Percentiles rank a stretch among this genome's conserved stretches.
Conservation (phyloP, 2,329 filamentous ascomycete genomes). For the Penicillium oxalicum region DNA sequence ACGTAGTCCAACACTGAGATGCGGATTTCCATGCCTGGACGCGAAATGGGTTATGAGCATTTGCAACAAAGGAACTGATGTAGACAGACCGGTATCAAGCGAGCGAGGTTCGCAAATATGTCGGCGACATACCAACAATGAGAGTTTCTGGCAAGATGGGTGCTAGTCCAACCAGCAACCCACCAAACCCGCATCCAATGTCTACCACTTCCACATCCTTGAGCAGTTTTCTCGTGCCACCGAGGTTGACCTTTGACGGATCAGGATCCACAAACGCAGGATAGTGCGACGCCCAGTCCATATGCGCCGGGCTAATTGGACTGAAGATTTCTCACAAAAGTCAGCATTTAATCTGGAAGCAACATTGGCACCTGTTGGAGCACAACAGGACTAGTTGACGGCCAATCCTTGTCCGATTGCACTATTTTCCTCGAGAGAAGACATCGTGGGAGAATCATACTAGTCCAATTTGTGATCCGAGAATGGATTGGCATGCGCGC, state of each 20-base stretch:
- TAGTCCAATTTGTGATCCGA: constrained; percentile 87
- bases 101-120: background rate
- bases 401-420: no score
- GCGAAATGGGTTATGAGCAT: background rate
- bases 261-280: constrained; percentile 59
- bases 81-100: background rate
- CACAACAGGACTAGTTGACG: no score
- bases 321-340: constrained; percentile 43
- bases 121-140: constrained; percentile 61
- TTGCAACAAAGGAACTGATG: background rate
- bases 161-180: constrained; percentile 77
- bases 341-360: background rate
- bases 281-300: constrained; percentile 88
- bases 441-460: constrained; percentile 48
- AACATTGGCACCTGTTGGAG: no score
- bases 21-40: constrained; percentile 80
- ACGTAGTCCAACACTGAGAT: constrained; percentile 87
- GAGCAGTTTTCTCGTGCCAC: constrained; percentile 41
- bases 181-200: constrained; percentile 95
- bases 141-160: constrained; percentile 75
- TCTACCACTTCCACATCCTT: constrained; percentile 86
- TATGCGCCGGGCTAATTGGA: constrained; percentile 68
- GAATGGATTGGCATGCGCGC: constrained; percentile 96
- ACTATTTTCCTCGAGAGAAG: no score
- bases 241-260: constrained; percentile 26